phyloP scores from a whole-genome alignment of 352 stramenopile genomes.

The Globisporangium spiculum region DNA sequence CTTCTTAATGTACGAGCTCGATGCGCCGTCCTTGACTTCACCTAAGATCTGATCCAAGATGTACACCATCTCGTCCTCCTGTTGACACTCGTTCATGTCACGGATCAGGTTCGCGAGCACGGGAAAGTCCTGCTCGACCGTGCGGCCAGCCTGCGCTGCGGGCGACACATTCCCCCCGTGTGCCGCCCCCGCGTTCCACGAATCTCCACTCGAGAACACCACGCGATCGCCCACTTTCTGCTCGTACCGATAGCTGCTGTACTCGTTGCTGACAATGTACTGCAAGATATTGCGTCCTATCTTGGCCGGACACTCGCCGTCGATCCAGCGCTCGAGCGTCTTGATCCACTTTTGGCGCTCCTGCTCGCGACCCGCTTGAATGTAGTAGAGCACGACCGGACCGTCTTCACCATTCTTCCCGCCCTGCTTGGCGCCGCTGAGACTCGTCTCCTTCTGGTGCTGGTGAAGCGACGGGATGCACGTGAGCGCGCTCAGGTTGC shows the following conservation, averaged over 20 bases:
- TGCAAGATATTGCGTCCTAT: slow-evolving; percentile 59
- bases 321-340: slow-evolving; percentile 69
- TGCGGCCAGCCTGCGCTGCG: slow-evolving; percentile 45
- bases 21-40: slow-evolving; percentile 66
- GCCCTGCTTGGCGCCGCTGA: slow-evolving; percentile 23
- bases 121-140: slow-evolving; percentile 65
- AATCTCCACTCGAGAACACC: slow-evolving; percentile 11
- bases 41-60: slow-evolving; percentile 80
- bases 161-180: slow-evolving; percentile 32
- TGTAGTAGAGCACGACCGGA: slow-evolving; percentile 61
- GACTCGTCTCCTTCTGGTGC: slow-evolving; percentile 50
- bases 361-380: slow-evolving; percentile 55
- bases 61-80: slow-evolving; percentile 81
- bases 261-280: slow-evolving; percentile 78
- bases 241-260: slow-evolving; percentile 58
- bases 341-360: slow-evolving; percentile 75
- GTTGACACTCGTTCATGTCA: slow-evolving; percentile 69
- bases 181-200: slow-evolving; percentile 8
- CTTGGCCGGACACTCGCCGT: slow-evolving; percentile 49
- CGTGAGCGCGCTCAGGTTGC: slow-evolving; percentile 24
- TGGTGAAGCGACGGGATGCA: slow-evolving; percentile 38
- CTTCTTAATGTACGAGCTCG: slow-evolving; percentile 69
- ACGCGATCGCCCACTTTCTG: slow-evolving; percentile 43
- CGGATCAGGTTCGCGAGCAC: slow-evolving; percentile 75
- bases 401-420: slow-evolving; percentile 30